Percentiles rank a stretch among this genome's conserved stretches.
phyloP scores from a whole-genome alignment of 2,329 filamentous ascomycete species.

The Colletotrichum chlorophyti region DNA sequence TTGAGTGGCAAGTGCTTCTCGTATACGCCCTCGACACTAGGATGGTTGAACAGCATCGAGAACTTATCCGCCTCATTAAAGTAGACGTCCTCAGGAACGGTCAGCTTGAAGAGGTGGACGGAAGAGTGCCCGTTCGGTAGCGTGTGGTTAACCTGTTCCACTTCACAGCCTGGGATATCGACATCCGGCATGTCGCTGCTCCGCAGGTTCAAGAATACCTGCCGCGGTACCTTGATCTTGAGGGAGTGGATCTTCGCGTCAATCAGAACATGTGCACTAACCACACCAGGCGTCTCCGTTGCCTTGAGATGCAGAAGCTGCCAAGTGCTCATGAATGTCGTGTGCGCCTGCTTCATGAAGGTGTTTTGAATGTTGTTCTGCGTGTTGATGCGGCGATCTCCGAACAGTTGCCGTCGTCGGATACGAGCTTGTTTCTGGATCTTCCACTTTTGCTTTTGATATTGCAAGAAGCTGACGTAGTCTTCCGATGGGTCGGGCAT shows the following conservation, averaged over 20 bases:
- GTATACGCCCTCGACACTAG: constrained; percentile 96
- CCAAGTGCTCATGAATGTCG: constrained; percentile 92
- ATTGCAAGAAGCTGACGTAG: constrained; percentile 86
- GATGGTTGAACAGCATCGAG: constrained; percentile 83
- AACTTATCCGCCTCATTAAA: constrained; percentile 86
- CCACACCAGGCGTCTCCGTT: constrained; percentile 84
- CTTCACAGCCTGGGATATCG: constrained; percentile 82
- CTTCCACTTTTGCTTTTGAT: constrained; percentile 99
- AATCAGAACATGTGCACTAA: constrained; percentile 89
- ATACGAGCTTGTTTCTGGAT: constrained; percentile 90
- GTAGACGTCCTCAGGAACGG: constrained; percentile 87
- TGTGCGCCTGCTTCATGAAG: constrained; percentile 91
- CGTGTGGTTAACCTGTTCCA: constrained; percentile 92
- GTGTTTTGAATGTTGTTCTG: constrained; percentile 70
- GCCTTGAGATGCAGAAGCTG: constrained; percentile 87
- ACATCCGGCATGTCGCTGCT: constrained; percentile 87
- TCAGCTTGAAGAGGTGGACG: constrained; percentile 92
- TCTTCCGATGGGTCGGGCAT: constrained; percentile 89
- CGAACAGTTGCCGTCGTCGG: constrained; percentile 89
- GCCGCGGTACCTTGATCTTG: constrained; percentile 87
- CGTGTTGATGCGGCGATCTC: constrained; percentile 75
- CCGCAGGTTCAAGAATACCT: constrained; percentile 92
- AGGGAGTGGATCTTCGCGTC: constrained; percentile 89
- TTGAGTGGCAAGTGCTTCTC: constrained; percentile 91
- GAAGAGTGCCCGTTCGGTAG: constrained; percentile 95